Evolutionary conservation across 2,329 filamentous ascomycete species (phyloP).

Genomic region (Monascus ruber): DNA sequence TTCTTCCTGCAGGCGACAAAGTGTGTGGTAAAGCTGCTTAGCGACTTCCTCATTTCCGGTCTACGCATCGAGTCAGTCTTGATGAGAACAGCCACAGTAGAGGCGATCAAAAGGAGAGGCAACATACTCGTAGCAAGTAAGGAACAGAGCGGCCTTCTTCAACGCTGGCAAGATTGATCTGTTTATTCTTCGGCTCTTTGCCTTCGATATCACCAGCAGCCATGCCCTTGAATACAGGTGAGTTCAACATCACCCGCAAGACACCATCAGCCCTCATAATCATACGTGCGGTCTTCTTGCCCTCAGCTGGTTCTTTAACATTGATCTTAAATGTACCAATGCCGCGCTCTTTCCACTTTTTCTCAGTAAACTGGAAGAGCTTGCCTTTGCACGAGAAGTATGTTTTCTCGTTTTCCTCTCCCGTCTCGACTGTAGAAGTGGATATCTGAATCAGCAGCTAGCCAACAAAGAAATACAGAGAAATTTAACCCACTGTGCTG

Average conservation of each 20-base stretch:
- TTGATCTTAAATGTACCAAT: slow-evolving; percentile 78
- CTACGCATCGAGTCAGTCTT: slow-evolving; percentile 9
- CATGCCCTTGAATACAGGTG: slow-evolving; percentile 65
- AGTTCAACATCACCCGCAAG: slow-evolving; percentile 77
- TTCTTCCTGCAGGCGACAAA: slow-evolving; percentile 28
- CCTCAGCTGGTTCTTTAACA: slow-evolving; percentile 47
- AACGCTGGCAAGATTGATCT: slow-evolving; percentile 51
- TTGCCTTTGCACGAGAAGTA: slow-evolving; percentile 68
- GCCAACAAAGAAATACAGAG: neutral
- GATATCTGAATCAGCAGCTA: slow-evolving; percentile 14
- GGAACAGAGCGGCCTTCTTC: slow-evolving; percentile 43
- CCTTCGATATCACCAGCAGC: slow-evolving; percentile 57
- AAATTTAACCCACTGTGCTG: slow-evolving; percentile 52
- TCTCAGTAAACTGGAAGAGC: slow-evolving; percentile 65
- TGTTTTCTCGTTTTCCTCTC: slow-evolving; percentile 72
- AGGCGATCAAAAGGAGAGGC: slow-evolving; percentile 1
- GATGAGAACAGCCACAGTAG: slow-evolving; percentile 1
- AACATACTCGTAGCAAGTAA: slow-evolving; percentile 46
- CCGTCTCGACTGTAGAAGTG: slow-evolving; percentile 57
- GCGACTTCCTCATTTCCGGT: slow-evolving; percentile 34
- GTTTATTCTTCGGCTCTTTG: slow-evolving; percentile 57
- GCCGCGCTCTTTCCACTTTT: slow-evolving; percentile 82
- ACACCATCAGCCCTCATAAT: slow-evolving; percentile 89
- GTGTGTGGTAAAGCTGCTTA: slow-evolving; percentile 36
- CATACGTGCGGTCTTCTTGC: slow-evolving; percentile 51